Evolutionary conservation across 768 basidiomycete genomes (phyloP).

Genomic region (Tricholoma saponaceum): DNA sequence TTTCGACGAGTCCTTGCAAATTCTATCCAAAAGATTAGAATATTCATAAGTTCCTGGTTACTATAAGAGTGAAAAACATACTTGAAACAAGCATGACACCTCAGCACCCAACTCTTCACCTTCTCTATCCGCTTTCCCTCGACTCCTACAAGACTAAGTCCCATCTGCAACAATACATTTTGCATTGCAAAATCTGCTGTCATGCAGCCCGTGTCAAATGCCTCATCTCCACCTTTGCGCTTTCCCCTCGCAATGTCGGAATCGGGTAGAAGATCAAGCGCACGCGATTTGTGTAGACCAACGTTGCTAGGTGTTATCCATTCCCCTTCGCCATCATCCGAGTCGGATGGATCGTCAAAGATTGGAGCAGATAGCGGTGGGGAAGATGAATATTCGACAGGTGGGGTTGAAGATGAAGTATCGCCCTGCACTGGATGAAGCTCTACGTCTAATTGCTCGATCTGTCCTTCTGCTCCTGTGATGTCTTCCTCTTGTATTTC

Average conservation of each 20-base stretch:
- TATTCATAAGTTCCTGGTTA: slow-evolving; percentile 1
- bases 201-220: slow-evolving; percentile 81
- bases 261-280: slow-evolving; percentile 75
- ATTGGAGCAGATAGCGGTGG: slow-evolving; percentile 30
- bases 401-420: slow-evolving; percentile 2
- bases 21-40: slow-evolving; percentile 39
- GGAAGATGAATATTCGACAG: slow-evolving; percentile 6
- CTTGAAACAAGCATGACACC: slow-evolving; percentile 99
- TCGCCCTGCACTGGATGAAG: slow-evolving; percentile 31
- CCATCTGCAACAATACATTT: slow-evolving; percentile 94
- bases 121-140: slow-evolving; percentile 89
- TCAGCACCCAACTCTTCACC: slow-evolving; percentile 92
- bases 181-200: slow-evolving; percentile 99
- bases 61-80: slow-evolving; percentile 39
- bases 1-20: slow-evolving; percentile 92
- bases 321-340: slow-evolving; percentile 85
- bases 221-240: slow-evolving; percentile 31
- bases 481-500: slow-evolving; percentile 10
- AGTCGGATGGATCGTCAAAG: slow-evolving; percentile 74
- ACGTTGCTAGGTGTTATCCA: slow-evolving; percentile 97
- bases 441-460: slow-evolving; percentile 44
- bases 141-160: slow-evolving; percentile 80
- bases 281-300: slow-evolving; percentile 79
- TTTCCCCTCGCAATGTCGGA: slow-evolving; percentile 30
- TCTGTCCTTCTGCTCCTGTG: slow-evolving; percentile 16